Conservation (phyloP, 2,329 filamentous ascomycete genomes). For the Corinectria fuckeliana region DNA sequence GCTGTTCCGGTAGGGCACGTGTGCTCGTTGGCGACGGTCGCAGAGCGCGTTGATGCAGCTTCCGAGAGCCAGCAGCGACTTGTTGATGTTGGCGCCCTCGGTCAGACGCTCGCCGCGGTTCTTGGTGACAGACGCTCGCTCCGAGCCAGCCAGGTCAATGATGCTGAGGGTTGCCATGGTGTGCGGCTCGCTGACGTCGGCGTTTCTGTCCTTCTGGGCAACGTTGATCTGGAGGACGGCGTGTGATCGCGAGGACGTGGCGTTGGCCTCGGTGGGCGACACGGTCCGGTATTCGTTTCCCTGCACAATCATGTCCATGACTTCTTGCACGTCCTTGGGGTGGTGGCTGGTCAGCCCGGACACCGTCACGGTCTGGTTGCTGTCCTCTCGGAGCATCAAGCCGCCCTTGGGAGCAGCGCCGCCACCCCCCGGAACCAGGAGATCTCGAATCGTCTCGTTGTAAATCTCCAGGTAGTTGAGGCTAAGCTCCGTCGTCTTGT, state of each 20-base stretch:
- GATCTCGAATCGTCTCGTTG: constrained; percentile 96
- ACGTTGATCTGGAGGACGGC: constrained; percentile 98
- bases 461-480: constrained; percentile 98
- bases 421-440: constrained; percentile 84
- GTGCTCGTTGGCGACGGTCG: constrained; percentile 87
- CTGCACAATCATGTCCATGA: constrained; percentile 98
- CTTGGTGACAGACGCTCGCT: constrained; percentile 94
- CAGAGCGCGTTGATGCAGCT: constrained; percentile 99
- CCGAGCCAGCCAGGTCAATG: constrained; percentile 95
- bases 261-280: constrained; percentile 95
- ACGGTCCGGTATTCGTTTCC: constrained; percentile 96
- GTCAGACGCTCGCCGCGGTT: constrained; percentile 90
- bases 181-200: constrained; percentile 89
- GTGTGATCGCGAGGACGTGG: constrained; percentile 95
- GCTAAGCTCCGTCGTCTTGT: constrained; percentile 89
- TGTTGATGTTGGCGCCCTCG: constrained; percentile 99
- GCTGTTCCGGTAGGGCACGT: constrained; percentile 97
- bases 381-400: constrained; percentile 92
- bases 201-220: constrained; percentile 91
- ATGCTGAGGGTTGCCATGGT: constrained; percentile 99
- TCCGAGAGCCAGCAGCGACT: constrained; percentile 90
- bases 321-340: constrained; percentile 89
- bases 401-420: constrained; percentile 64
- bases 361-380: constrained; percentile 90
- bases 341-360: constrained; percentile 89